Conservation (phyloP, 495 filamentous ascomycete species). For the Aspergillus coremiiformis region DNA sequence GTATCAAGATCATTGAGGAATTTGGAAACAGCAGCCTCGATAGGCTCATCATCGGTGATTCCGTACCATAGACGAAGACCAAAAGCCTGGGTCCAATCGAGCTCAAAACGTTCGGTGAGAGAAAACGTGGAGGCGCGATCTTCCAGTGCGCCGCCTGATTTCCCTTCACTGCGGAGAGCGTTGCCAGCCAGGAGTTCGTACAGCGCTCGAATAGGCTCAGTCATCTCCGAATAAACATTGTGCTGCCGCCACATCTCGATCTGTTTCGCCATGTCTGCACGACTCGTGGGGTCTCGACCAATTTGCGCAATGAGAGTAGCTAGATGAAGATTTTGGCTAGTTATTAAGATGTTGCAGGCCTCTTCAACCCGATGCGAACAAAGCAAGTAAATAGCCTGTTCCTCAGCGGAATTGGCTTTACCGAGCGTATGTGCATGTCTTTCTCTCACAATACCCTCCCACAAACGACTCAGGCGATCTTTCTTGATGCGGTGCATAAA, state of each 20-base stretch:
- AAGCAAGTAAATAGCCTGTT: conserved; percentile 74
- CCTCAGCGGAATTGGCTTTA: conserved; percentile 54
- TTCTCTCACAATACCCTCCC: conserved; percentile 42
- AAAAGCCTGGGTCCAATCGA: conserved; percentile 91
- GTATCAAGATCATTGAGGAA: conserved; percentile 62
- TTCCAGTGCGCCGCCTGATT: conserved; percentile 54
- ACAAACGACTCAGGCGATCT: conserved; percentile 42
- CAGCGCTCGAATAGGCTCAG: conserved; percentile 73
- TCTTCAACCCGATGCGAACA: conserved; percentile 69
- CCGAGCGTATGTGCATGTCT: conserved; percentile 41
- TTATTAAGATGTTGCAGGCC: conserved; percentile 69
- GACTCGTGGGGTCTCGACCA: conserved; percentile 55
- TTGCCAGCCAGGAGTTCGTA: conserved; percentile 89
- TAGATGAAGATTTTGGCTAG: conserved; percentile 66
- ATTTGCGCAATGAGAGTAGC: conserved; percentile 79
- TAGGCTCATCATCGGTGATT: conserved; percentile 54
- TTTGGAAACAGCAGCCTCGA: conserved; percentile 61
- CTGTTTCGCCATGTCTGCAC: conserved; percentile 65
- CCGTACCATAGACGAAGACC: conserved; percentile 85
- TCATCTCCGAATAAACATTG: conserved; percentile 76
- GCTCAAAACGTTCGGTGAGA: conserved; percentile 69
- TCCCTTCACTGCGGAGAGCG: conserved; percentile 69
- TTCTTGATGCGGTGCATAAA: conserved; percentile 47
- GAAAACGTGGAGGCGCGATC: conserved; percentile 69
- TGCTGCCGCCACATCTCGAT: conserved; percentile 76